Evolutionary conservation across 345 rosid genomes (phyloP).

Genomic region (Durio zibethinus): DNA sequence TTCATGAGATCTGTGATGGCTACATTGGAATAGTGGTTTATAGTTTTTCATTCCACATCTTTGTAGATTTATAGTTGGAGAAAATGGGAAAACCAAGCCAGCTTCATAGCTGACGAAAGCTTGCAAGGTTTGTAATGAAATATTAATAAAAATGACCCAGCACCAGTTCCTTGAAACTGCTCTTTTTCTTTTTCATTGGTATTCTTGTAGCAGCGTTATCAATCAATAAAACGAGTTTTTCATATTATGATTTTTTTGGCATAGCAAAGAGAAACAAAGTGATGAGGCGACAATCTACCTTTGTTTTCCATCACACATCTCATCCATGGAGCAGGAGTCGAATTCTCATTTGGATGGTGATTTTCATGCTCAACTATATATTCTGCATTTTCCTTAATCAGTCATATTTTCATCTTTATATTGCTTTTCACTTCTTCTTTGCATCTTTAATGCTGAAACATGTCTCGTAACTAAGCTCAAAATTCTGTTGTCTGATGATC

Average conservation of each 20-base stretch:
- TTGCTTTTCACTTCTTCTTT: background rate
- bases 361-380: conserved; percentile 4
- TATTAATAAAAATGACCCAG: background rate
- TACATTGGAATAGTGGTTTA: background rate
- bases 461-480: background rate
- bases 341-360: conserved; percentile 90
- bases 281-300: conserved; percentile 75
- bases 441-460: background rate
- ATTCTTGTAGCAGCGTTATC: background rate
- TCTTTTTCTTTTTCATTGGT: background rate
- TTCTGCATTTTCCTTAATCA: background rate
- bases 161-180: background rate
- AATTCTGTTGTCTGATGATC: background rate
- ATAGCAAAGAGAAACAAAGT: conserved; percentile 64
- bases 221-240: background rate
- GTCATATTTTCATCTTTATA: background rate
- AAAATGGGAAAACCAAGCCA: conserved; percentile 77
- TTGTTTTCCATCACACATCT: conserved; percentile 83
- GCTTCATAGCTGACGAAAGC: conserved; percentile 44
- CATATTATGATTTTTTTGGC: conserved; percentile 14
- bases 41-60: background rate
- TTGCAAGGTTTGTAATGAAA: conserved; percentile 47
- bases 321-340: conserved; percentile 96
- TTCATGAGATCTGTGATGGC: background rate
- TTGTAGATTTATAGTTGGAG: conserved; percentile 89